phyloP scores from a whole-genome alignment of 2,329 filamentous ascomycete genomes.

The Clarireedia hainanense region DNA sequence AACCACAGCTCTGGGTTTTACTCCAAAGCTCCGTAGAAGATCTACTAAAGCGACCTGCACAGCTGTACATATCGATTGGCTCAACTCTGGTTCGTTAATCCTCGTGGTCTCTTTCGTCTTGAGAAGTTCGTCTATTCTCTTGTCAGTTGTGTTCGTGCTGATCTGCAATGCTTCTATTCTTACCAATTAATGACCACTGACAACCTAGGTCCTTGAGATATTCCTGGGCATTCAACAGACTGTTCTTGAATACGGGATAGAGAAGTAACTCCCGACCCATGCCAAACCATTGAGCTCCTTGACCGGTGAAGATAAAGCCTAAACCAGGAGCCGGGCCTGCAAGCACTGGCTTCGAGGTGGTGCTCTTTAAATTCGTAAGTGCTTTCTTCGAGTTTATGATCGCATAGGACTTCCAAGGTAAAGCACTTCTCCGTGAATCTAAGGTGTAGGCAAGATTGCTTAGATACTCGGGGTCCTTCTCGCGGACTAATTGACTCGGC shows the following conservation, averaged over 20 bases:
- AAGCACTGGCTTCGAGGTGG: background rate
- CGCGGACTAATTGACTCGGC: background rate
- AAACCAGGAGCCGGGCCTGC: background rate
- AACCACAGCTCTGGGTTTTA: constrained; percentile 17
- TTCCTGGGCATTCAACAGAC: constrained; percentile 19
- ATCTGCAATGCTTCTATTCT: constrained; percentile 21
- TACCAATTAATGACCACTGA: constrained; percentile 40
- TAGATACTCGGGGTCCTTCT: background rate
- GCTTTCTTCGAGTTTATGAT: background rate
- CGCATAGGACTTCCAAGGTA: constrained; percentile 6
- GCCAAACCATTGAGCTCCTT: constrained; percentile 18
- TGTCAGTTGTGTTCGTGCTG: background rate
- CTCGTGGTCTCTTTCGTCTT: constrained; percentile 16
- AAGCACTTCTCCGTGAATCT: background rate
- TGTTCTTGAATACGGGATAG: constrained; percentile 6
- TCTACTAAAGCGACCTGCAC: constrained; percentile 22
- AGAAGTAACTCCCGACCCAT: constrained; percentile 15
- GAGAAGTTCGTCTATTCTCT: background rate
- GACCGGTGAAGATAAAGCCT: constrained; percentile 16
- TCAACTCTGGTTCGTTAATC: constrained; percentile 12
- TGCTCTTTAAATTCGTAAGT: background rate
- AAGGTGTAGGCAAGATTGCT: constrained; percentile 3
- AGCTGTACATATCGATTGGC: constrained; percentile 15
- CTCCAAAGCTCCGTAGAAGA: constrained; percentile 12
- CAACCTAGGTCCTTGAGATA: constrained; percentile 29